Evolutionary conservation across 257 asterid species (phyloP).

Genomic region (Nicotiana obtusifolia): DNA sequence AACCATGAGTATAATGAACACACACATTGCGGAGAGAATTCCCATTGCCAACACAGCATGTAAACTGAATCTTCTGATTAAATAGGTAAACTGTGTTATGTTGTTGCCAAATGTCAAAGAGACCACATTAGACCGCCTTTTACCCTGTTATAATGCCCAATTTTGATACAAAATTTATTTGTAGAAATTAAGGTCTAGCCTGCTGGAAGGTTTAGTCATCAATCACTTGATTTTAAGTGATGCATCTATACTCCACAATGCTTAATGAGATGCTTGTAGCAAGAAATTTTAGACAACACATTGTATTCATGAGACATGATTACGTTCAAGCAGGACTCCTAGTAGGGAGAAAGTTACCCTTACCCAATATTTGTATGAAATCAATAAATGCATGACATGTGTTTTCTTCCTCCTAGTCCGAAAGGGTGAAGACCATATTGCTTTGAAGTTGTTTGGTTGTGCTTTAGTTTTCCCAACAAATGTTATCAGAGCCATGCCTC

Average conservation of each 20-base stretch:
- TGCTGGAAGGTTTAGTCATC: not conserved
- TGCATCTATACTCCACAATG: not conserved
- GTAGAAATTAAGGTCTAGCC: not conserved
- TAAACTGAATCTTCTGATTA: not conserved
- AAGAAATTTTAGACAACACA: not conserved
- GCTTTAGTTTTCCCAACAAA: not conserved
- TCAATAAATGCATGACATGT: not conserved
- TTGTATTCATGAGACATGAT: not conserved
- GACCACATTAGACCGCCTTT: not conserved
- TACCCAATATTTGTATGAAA: not conserved
- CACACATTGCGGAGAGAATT: conserved; percentile 18
- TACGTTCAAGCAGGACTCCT: not conserved
- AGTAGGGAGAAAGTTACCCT: not conserved
- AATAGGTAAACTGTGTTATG: not conserved
- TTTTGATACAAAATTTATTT: not conserved
- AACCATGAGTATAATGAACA: conserved; percentile 14
- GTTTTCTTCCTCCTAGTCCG: not conserved
- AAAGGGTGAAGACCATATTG: not conserved
- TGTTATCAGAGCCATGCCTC: no score
- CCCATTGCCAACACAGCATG: conserved; percentile 7
- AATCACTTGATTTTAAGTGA: not conserved
- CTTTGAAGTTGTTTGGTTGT: not conserved
- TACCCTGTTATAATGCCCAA: not conserved
- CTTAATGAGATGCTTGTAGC: not conserved
- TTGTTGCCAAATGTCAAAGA: not conserved